Evolutionary conservation across 495 filamentous ascomycete genomes (phyloP), one percentile per base, ranked within the genome.

Genomic region (Penicillium egyptiacum): DNA sequence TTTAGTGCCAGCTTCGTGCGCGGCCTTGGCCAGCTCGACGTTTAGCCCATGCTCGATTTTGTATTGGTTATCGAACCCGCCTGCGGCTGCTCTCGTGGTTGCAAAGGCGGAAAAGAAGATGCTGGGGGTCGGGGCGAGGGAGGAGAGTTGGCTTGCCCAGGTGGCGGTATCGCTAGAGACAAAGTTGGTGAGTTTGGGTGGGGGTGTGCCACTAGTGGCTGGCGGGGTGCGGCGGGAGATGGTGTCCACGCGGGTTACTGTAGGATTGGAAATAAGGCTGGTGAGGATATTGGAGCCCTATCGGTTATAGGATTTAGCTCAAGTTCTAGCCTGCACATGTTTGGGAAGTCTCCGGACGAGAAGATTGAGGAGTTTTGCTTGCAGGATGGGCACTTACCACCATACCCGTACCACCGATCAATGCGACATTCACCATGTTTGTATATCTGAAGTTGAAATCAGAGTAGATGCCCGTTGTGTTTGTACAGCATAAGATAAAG

Each of bases 31-130:
- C 41, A 89, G 67, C 56, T 87, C 83, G 43, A 91, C 66, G 68
- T 90, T 89, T 28, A 90, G 74, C 65, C 87, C 87, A 69, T 88
- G 81, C 69, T 92, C 89, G 37, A 92, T 83, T 62, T 88, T 88
- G 65, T 87, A 84, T 68, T 91, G 89, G 60, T 86, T 85, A 33
- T 82, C 82, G 57, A 91, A 79, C 41, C 86, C 81, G 28, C 88
- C 88, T 0, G 87, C 88, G 31, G 79, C 77, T 1, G 60, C 80
- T 19, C 81, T 78, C 5, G 88, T 91, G 1, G 88, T 91, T 45
- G 78, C 89, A 20, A 92, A 75, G 16, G 84, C 75, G 1, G 87
- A 88, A 56, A 88, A 77, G 64, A 88, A 83, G 43, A 83, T 77
- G 2, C 75, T 68, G 0, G 87, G 88, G 0, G 78, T 50, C 0